These are phyloP conservation scores for Rhododendron griersonianum DNA, from an alignment of 148 eudicot genomes.

Conservation along the genomic window DNA sequence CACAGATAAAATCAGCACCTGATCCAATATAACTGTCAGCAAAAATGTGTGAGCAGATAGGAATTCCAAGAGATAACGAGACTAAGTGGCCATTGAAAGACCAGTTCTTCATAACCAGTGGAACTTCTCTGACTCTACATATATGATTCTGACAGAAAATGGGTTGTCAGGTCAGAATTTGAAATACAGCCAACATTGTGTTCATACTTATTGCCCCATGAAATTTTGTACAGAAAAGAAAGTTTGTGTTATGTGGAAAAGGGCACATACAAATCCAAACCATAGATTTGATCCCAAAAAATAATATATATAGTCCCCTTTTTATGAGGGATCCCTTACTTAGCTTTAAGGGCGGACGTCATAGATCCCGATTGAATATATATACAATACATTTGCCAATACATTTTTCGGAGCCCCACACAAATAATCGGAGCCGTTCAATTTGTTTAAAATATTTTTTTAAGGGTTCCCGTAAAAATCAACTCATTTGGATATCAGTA, in stretches of 20 bases:
- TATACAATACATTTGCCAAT: no score
- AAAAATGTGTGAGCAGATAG: not conserved
- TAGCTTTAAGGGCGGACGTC: no score
- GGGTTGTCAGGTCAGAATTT: not conserved
- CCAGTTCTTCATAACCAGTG: not conserved
- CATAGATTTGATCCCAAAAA: not conserved
- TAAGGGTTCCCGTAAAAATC: no score
- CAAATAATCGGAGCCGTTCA: no score
- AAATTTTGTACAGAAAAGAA: not conserved
- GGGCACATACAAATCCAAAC: not conserved
- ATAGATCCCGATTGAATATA: no score
- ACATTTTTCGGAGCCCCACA: no score
- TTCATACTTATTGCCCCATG: not conserved
- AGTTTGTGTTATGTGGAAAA: not conserved
- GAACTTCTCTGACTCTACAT: not conserved
- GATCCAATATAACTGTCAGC: slow-evolving; percentile 12
- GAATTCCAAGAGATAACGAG: not conserved
- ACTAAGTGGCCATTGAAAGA: slow-evolving; percentile 3
- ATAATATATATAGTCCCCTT: no score
- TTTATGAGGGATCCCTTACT: no score
- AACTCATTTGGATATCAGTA: no score
- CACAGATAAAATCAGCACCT: slow-evolving; percentile 93
- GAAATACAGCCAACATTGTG: not conserved
- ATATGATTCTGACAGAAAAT: not conserved
- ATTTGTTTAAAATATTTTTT: no score